phyloP scores from a whole-genome alignment of 495 filamentous ascomycete species.

The Immersiella caudata region DNA sequence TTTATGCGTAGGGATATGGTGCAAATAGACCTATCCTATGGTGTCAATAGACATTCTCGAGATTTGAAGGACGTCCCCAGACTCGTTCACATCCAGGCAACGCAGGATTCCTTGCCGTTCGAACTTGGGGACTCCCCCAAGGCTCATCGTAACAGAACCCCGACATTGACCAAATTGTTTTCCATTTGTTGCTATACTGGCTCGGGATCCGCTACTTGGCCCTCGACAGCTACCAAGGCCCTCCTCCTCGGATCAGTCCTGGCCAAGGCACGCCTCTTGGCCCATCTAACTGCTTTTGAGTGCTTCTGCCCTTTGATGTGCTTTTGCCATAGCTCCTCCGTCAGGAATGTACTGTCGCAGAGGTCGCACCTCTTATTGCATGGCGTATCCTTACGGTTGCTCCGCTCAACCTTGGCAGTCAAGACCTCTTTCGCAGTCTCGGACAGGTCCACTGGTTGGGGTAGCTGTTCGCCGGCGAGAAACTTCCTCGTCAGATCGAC shows the following conservation, averaged over 20 bases:
- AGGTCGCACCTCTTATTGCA: conserved; percentile 67
- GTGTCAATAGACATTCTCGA: too few species aligned
- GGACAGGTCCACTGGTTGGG: conserved; percentile 65
- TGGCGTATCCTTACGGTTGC: conserved; percentile 45
- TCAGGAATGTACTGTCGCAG: conserved; percentile 69
- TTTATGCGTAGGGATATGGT: too few species aligned
- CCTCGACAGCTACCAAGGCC: background rate
- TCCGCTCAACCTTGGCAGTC: conserved; percentile 55
- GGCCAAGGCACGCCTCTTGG: conserved; percentile 35
- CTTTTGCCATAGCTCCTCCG: conserved; percentile 71
- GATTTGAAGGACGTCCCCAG: too few species aligned
- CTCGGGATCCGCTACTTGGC: background rate
- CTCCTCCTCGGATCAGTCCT: conserved; percentile 19
- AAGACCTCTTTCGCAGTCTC: conserved; percentile 58
- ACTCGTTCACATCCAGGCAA: too few species aligned
- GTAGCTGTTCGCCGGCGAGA: conserved; percentile 57
- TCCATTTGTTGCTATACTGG: background rate
- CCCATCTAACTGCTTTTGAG: conserved; percentile 28
- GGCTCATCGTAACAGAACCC: background rate
- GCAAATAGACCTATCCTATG: too few species aligned
- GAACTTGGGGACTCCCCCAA: too few species aligned
- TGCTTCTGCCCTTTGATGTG: conserved; percentile 74
- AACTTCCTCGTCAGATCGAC: conserved; percentile 62
- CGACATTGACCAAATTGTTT: background rate
- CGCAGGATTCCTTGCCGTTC: too few species aligned